phyloP scores from a whole-genome alignment of 176 grass and related monocot species.

The Rhynchospora tenuis region DNA sequence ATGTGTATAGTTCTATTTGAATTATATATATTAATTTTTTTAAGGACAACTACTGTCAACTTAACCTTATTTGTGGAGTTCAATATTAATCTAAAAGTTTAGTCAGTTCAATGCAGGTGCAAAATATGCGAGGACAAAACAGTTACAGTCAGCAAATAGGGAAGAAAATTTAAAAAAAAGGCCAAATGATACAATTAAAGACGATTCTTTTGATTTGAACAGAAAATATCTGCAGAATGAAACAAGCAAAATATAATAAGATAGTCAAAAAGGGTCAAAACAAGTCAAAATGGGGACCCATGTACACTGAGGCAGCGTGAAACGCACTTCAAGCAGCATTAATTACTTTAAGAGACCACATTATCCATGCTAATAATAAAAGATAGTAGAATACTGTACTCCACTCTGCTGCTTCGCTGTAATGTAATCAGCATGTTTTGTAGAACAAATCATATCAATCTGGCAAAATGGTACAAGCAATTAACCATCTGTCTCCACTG shows the following conservation, averaged over 20 bases:
- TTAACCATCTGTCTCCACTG: constrained; percentile 18
- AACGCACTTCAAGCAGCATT: constrained; percentile 8
- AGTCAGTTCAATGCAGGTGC: neutral
- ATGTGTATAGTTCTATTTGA: neutral
- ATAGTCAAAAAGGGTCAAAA: constrained; percentile 11
- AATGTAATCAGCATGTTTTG: constrained; percentile 7
- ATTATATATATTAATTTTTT: neutral
- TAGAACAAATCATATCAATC: neutral
- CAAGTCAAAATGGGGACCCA: neutral
- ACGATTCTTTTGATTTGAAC: neutral
- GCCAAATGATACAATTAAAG: neutral
- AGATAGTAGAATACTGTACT: neutral
- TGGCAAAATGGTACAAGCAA: neutral
- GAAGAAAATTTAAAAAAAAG: neutral
- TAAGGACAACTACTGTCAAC: neutral
- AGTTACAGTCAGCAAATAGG: neutral
- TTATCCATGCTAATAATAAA: constrained; percentile 13
- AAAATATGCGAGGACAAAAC: neutral
- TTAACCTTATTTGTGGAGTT: neutral
- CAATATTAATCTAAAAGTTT: neutral
- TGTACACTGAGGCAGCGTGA: neutral
- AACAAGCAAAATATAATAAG: neutral
- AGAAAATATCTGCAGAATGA: neutral
- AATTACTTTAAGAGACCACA: constrained; percentile 11
- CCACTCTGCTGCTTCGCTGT: constrained; percentile 8